These are phyloP conservation scores for Solanum bukasovii DNA, from an alignment of 257 asterid genomes.

Conservation along the genomic window DNA sequence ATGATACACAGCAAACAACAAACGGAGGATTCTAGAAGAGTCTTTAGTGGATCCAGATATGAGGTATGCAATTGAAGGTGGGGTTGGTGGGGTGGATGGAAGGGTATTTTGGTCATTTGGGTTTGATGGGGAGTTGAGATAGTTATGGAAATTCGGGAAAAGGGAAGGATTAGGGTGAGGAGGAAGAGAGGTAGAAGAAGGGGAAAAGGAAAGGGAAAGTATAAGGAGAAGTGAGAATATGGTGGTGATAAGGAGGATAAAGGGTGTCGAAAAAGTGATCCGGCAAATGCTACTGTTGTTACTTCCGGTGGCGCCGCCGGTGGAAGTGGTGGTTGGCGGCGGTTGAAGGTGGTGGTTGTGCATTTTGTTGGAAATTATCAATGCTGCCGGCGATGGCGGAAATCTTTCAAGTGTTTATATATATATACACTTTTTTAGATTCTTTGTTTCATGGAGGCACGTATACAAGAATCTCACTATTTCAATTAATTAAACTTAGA, in stretches of 20 bases:
- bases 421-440: neutral
- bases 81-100: slow-evolving; percentile 52
- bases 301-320: neutral
- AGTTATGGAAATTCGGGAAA: slow-evolving; percentile 51
- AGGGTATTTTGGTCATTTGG: slow-evolving; percentile 5
- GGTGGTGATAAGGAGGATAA: slow-evolving; percentile 40
- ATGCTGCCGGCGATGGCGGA: neutral
- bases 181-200: slow-evolving; percentile 22
- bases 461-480: neutral
- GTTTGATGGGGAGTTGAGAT: slow-evolving; percentile 31
- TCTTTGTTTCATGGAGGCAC: neutral
- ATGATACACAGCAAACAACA: slow-evolving; percentile 63
- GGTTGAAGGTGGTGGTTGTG: slow-evolving; percentile 12
- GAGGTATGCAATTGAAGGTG: slow-evolving; percentile 74
- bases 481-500: too few species aligned
- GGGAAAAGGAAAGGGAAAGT: slow-evolving; percentile 26
- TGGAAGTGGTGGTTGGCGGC: slow-evolving; percentile 11
- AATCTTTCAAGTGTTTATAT: neutral
- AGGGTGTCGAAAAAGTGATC: slow-evolving; percentile 9
- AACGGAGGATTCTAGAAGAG: slow-evolving; percentile 50
- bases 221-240: slow-evolving; percentile 48
- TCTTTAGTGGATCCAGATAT: slow-evolving; percentile 71
- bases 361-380: neutral
- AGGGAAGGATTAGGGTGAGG: slow-evolving; percentile 44
- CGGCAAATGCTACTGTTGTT: neutral